Conservation (phyloP, 768 basidiomycete genomes). For the Xerocomellus intermedius region DNA sequence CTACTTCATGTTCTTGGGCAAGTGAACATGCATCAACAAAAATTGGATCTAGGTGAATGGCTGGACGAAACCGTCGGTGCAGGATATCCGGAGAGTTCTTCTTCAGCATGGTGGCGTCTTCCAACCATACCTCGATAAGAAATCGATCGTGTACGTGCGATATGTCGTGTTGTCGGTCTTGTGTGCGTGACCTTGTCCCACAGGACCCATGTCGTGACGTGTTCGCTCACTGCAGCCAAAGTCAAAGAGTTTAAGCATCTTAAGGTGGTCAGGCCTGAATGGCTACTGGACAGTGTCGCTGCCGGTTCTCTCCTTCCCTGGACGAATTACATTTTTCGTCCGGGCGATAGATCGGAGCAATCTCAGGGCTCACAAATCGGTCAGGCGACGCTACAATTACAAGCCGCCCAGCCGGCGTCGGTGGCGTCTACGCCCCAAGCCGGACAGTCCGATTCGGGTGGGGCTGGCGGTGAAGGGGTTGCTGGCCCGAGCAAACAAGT, state of each 20-base stretch:
- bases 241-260: slow-evolving; percentile 83
- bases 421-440: background rate
- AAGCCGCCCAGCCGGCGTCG: slow-evolving; percentile 6
- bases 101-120: slow-evolving; percentile 80
- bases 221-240: slow-evolving; percentile 87
- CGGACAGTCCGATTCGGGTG: background rate
- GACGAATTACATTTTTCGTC: slow-evolving; percentile 66
- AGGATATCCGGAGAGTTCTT: slow-evolving; percentile 78
- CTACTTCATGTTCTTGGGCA: background rate
- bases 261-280: slow-evolving; percentile 87
- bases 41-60: slow-evolving; percentile 71
- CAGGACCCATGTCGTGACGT: slow-evolving; percentile 91
- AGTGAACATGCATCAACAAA: background rate
- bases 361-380: slow-evolving; percentile 43
- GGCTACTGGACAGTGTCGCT: slow-evolving; percentile 82
- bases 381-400: slow-evolving; percentile 18
- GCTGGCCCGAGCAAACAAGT: slow-evolving; percentile 3
- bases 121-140: slow-evolving; percentile 80
- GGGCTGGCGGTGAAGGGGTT: background rate
- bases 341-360: slow-evolving; percentile 45
- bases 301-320: slow-evolving; percentile 72
- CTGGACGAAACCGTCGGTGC: slow-evolving; percentile 82
- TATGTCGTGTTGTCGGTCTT: background rate
- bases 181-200: background rate
- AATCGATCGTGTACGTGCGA: slow-evolving; percentile 61